Conservation (phyloP, 2,329 filamentous ascomycete genomes). For the Beauveria sp. region DNA sequence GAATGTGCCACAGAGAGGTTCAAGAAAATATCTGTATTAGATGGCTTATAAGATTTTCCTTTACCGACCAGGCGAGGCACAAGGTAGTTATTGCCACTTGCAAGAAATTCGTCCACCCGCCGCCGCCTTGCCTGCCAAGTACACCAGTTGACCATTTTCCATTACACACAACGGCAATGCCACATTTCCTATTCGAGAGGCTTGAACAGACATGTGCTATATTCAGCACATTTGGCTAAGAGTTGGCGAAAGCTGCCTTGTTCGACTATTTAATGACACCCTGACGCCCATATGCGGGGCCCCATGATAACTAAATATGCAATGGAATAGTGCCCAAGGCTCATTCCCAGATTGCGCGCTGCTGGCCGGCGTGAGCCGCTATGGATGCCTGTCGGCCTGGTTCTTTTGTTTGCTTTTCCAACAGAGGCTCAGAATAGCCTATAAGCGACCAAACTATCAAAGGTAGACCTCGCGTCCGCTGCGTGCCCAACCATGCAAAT, state of each 20-base stretch:
- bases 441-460: background rate
- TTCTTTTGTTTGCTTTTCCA: too few species aligned
- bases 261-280: background rate
- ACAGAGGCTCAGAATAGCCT: too few species aligned
- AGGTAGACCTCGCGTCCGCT: too few species aligned
- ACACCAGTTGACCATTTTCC: background rate
- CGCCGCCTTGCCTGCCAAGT: background rate
- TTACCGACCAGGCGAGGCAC: background rate
- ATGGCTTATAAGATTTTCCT: background rate
- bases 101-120: background rate
- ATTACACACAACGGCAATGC: too few species aligned
- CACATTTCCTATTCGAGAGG: background rate
- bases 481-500: too few species aligned
- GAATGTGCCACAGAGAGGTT: background rate
- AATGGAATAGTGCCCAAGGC: background rate
- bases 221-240: background rate
- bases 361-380: background rate
- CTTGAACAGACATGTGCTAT: background rate
- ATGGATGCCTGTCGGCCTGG: background rate
- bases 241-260: background rate
- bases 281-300: too few species aligned
- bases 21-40: background rate
- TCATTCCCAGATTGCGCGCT: background rate
- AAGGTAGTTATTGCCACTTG: background rate
- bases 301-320: background rate